phyloP scores from a whole-genome alignment of 139 green algal species.

The Marvania coccoides region DNA sequence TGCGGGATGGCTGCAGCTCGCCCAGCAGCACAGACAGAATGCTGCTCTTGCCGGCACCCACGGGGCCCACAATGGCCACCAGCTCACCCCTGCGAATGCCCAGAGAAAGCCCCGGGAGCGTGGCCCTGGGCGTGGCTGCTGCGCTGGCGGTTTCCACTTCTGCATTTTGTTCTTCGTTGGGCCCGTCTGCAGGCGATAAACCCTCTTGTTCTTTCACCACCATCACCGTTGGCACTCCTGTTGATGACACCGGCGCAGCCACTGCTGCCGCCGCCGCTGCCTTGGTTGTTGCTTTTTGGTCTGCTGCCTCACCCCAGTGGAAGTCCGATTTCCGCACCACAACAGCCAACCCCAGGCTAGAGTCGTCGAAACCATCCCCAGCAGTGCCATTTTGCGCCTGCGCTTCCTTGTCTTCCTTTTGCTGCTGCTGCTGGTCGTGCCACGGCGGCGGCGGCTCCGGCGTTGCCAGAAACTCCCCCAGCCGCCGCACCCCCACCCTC shows the following conservation, averaged over 20 bases:
- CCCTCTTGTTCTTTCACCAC: too few species aligned
- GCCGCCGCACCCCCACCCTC: constrained; percentile 47
- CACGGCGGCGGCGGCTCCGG: constrained; percentile 52
- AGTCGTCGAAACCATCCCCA: neutral
- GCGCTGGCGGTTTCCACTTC: neutral
- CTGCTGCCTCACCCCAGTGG: constrained; percentile 33
- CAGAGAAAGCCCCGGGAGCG: constrained; percentile 41
- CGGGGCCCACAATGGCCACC: constrained; percentile 56
- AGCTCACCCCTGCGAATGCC: constrained; percentile 48
- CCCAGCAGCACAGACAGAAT: constrained; percentile 70
- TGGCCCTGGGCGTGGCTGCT: constrained; percentile 3
- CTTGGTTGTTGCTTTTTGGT: neutral
- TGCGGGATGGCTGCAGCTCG: constrained; percentile 57
- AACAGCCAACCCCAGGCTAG: constrained; percentile 10
- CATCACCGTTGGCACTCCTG: too few species aligned
- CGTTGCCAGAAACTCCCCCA: constrained; percentile 63
- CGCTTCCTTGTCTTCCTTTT: neutral
- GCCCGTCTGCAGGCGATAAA: neutral
- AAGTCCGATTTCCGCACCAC: constrained; percentile 45
- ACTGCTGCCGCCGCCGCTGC: neutral
- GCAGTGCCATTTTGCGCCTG: neutral
- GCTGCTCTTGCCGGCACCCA: constrained; percentile 66
- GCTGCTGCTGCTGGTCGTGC: neutral
- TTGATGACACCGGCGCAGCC: too few species aligned
- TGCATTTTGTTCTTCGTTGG: too few species aligned